These are phyloP conservation scores for Neoboletus magnificus DNA, from an alignment of 768 basidiomycete species.

Conservation along the genomic window DNA sequence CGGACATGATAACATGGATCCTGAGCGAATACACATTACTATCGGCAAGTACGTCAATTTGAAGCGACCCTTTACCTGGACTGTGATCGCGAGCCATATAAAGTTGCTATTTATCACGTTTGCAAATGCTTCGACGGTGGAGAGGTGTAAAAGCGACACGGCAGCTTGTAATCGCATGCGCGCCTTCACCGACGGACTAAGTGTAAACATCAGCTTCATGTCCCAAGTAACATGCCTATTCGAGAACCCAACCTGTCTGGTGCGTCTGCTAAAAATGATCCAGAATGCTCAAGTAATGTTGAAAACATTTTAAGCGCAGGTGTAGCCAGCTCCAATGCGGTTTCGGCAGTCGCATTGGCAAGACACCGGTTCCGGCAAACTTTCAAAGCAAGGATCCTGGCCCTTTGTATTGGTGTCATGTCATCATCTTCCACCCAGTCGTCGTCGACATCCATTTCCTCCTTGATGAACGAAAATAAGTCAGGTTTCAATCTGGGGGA, in stretches of 20 bases:
- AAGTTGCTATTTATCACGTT: slow-evolving; percentile 59
- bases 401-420: slow-evolving; percentile 53
- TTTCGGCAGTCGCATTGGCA: slow-evolving; percentile 55
- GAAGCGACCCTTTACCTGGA: slow-evolving; percentile 59
- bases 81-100: slow-evolving; percentile 61
- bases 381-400: slow-evolving; percentile 76
- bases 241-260: slow-evolving; percentile 44
- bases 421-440: slow-evolving; percentile 79
- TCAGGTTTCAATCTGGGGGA: not conserved
- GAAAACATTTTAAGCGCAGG: slow-evolving; percentile 78
- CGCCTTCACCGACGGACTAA: slow-evolving; percentile 60
- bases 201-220: slow-evolving; percentile 10
- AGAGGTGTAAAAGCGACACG: slow-evolving; percentile 74
- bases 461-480: slow-evolving; percentile 34
- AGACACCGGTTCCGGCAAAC: slow-evolving; percentile 79
- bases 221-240: not conserved
- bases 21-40: slow-evolving; percentile 36
- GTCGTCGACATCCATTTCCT: slow-evolving; percentile 54
- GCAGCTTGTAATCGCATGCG: slow-evolving; percentile 84
- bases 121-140: slow-evolving; percentile 55
- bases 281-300: slow-evolving; percentile 65
- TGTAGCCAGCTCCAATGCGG: slow-evolving; percentile 61
- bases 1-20: slow-evolving; percentile 90
- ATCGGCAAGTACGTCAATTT: not conserved
- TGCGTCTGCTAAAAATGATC: slow-evolving; percentile 57